These are phyloP conservation scores for Oryza meyeriana DNA, from an alignment of 176 grass and related monocot species.

Conservation along the genomic window DNA sequence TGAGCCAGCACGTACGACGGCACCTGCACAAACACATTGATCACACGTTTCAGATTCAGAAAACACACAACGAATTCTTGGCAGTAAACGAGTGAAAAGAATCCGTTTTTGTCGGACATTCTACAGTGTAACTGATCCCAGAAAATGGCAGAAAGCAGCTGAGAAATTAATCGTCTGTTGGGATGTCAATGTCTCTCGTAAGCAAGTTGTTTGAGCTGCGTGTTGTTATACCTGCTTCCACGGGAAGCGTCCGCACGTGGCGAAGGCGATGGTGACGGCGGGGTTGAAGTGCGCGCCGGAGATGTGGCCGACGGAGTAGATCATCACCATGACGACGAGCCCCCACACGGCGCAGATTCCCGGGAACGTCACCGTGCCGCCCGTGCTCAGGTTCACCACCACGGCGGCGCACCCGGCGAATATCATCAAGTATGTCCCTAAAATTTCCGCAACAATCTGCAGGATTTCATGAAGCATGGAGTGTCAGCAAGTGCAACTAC, in stretches of 20 bases:
- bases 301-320: constrained; percentile 82
- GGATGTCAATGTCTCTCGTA: neutral
- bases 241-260: constrained; percentile 64
- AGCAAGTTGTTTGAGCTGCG: too few relatives aligned
- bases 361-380: constrained; percentile 64
- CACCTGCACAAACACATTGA: constrained; percentile 37
- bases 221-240: constrained; percentile 64
- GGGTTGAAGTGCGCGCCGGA: constrained; percentile 90
- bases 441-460: constrained; percentile 62
- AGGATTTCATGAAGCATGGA: neutral
- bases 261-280: constrained; percentile 82
- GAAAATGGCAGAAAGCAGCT: neutral
- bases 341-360: constrained; percentile 86
- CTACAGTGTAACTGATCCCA: neutral
- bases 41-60: neutral
- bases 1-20: constrained; percentile 61
- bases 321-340: constrained; percentile 75
- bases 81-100: neutral
- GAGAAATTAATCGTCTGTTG: neutral
- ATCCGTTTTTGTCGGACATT: neutral
- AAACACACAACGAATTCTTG: neutral
- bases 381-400: constrained; percentile 62
- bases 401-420: constrained; percentile 76
- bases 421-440: constrained; percentile 89
- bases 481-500: neutral